Evolutionary conservation across 2,329 filamentous ascomycete genomes (phyloP), one percentile per base, ranked within the genome.

Genomic region (Myotisia sp.): DNA sequence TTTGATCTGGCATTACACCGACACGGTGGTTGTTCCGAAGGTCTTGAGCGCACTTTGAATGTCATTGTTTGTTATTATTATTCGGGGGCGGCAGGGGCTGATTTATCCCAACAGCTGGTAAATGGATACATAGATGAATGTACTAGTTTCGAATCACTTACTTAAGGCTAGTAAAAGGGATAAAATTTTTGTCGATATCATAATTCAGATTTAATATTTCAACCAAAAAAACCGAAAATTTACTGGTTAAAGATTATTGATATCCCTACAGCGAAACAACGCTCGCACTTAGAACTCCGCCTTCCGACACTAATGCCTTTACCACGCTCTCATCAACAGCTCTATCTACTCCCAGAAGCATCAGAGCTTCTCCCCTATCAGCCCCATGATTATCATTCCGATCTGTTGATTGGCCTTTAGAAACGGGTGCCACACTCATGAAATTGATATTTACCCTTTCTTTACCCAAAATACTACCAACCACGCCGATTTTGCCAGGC

Each of bases 401-500:
- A 6, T 31, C 28, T 16, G 33, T 16, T 6, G 21, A 17, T 20
- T 32, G 22, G 3, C 17, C 36, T 7, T 41, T 41, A 2, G 48
- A 54, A 2, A 48, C 48, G 6, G 68, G 67, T 30, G 69, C 68
- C 1, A 86, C 81, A 49, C 72, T 76, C 82, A 87, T 90, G 51
- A 77, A 85, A 29, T 70, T 70, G 52, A 87, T 83, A 48, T 90
- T 90, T 34, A 90, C 74, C 0, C 72, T 74, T 23, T 78, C 70
- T 23, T 65, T 66, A 0, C 81, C 82, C 17, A 87, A 59, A 33
- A 75, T 66, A 38, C 67, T 75, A 1, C 82, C 82, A 2, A 90
- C 81, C 23, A 74, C 73, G 2, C 82, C 82, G 51, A 90, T 87
- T 63, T 85, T 86, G 7, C 82, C 82, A 0, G 79, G 79, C 42